Base-by-base conservation (phyloP, 768 basidiomycete species). In the Leccinum obscurum region DNA sequence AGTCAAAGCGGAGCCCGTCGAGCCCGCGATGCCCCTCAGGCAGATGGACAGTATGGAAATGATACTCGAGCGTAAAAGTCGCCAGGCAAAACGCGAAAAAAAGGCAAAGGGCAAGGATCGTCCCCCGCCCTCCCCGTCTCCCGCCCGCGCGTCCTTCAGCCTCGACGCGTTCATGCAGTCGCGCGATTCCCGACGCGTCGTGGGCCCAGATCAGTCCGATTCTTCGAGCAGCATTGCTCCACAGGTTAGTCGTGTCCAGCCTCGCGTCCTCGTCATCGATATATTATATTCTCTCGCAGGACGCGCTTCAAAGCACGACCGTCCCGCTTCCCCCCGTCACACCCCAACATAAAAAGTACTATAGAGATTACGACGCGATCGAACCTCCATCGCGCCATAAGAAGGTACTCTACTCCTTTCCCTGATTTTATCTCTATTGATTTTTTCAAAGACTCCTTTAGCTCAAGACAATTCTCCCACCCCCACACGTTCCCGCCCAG, bases 21-120 rank as follows among this genome's bases (percentile, higher is more conserved):
- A 89, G 58, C 72, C 70, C 24, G 55, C 76, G 49, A 70, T 82
- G 55, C 81, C 85, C 13, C 71, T 78, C 24, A 83, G 87, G 32
- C 84, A 82, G 37, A 83, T 84, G 74, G 87, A 88, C 63, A 89
- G 81, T 69, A 91, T 92, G 90, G 87, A 92, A 62, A 76, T 83
- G 75, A 83, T 92, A 46, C 81, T 92, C 62, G 90, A 91, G 71
- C 83, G 87, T 50, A 87, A 89, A 70, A 79, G 72, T 60, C 80
- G 85, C 57, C 83, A 81, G 62, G 80, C 71, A 58, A 81, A 78
- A 66, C 82, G 77, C 56, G 85, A 83, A 57, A 81, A 83, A 69
- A 74, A 73, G 60, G 63, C 60, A 50, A 80, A 76, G 62, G 77
- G 70, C 52, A 83, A 79, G 67, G 87, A 84, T 60, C 79, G 83